These are phyloP conservation scores for Anastatica hierochuntica DNA, from an alignment of 345 rosid genomes.

Conservation along the genomic window DNA sequence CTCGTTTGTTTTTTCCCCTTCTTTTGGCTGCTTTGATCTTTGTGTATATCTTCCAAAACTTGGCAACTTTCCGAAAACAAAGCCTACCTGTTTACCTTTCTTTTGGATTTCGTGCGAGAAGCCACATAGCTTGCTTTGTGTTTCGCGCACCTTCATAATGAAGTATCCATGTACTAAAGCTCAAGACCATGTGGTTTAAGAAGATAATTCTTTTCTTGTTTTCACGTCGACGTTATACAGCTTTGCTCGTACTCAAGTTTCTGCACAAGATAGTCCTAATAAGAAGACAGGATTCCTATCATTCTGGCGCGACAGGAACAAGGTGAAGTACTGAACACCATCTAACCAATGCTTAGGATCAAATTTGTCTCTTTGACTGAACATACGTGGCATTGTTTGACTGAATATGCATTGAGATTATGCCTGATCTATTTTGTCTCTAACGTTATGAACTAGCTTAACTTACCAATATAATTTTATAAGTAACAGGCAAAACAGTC, in stretches of 20 bases:
- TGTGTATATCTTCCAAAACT: not conserved
- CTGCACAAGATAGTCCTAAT: constrained; percentile 38
- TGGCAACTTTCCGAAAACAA: too few relatives aligned
- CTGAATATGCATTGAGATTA: too few relatives aligned
- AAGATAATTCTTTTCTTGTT: not conserved
- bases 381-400: too few relatives aligned
- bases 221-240: constrained; percentile 23
- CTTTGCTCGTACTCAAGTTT: constrained; percentile 25
- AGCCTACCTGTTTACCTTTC: too few relatives aligned
- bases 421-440: not conserved
- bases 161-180: not conserved
- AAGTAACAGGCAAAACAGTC: constrained; percentile 29
- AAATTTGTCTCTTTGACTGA: too few relatives aligned
- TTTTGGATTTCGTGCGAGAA: too few relatives aligned
- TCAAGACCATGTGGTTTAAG: constrained; percentile 10
- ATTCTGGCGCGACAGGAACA: constrained; percentile 74
- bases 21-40: constrained; percentile 4
- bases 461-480: not conserved
- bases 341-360: too few relatives aligned
- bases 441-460: too few relatives aligned
- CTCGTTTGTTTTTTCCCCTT: not conserved
- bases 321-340: constrained; percentile 58
- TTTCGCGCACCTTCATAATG: not conserved
- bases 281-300: constrained; percentile 40
- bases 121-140: too few relatives aligned